phyloP scores from a whole-genome alignment of 129 eudicot species.

The Pittosporum tobira region DNA sequence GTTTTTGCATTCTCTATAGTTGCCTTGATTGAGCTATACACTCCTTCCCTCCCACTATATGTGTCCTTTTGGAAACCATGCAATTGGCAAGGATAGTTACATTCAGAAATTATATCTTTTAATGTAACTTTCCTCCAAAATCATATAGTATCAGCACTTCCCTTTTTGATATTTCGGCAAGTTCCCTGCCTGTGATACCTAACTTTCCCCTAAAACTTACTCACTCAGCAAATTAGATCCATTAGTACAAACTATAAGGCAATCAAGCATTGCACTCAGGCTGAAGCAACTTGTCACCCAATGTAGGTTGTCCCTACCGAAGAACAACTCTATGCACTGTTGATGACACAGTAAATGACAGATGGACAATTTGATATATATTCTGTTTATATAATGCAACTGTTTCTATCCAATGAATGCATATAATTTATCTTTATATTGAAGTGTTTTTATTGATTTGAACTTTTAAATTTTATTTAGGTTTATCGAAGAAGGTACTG shows the following conservation, averaged over 20 bases:
- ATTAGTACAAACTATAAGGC: too few relatives aligned
- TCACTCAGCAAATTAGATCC: too few relatives aligned
- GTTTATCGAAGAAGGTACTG: conserved; percentile 81
- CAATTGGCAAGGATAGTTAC: background rate
- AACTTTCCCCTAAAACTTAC: too few relatives aligned
- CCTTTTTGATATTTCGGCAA: too few relatives aligned
- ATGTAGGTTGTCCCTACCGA: too few relatives aligned
- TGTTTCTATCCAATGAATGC: background rate
- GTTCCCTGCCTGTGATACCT: too few relatives aligned
- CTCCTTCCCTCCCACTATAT: background rate
- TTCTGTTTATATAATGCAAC: background rate
- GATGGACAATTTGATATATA: background rate
- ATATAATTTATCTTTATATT: background rate
- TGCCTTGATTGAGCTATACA: background rate
- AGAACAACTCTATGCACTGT: too few relatives aligned
- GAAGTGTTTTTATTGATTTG: background rate
- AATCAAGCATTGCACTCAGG: too few relatives aligned
- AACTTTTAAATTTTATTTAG: conserved; percentile 21
- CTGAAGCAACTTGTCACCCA: too few relatives aligned
- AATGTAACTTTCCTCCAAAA: too few relatives aligned
- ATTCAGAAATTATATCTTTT: background rate
- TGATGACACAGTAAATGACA: background rate
- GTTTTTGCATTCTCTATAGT: background rate
- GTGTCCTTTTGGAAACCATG: background rate
- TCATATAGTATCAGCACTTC: too few relatives aligned